Percentiles rank a stretch among this genome's conserved stretches.
These are phyloP conservation scores for Aspergillus clavatus DNA, from an alignment of 2,329 filamentous ascomycete genomes.

Conservation along the genomic window DNA sequence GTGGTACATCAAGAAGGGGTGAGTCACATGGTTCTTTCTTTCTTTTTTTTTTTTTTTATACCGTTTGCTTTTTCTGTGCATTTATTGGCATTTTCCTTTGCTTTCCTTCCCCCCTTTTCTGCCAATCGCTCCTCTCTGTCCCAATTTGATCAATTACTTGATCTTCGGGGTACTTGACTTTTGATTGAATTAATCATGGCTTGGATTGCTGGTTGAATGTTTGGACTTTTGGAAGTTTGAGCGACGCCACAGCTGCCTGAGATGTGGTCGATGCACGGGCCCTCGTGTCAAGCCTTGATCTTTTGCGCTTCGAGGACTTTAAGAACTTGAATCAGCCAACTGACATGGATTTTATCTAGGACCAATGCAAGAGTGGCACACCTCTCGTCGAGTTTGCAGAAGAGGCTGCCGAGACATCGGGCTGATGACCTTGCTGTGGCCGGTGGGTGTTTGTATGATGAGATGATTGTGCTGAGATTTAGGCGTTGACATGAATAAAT, in stretches of 20 bases:
- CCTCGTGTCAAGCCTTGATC: conserved; percentile 12
- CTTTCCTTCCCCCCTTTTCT: no score
- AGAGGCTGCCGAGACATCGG: conserved; percentile 14
- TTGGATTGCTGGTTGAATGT: no score
- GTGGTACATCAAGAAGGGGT: conserved; percentile 71
- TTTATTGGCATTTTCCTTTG: no score
- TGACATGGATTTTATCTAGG: conserved; percentile 46
- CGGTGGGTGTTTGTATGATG: neutral
- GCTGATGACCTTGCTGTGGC: neutral
- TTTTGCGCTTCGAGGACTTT: conserved; percentile 12
- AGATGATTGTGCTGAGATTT: neutral
- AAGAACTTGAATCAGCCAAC: conserved; percentile 8
- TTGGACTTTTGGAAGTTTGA: neutral
- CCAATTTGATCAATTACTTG: no score
- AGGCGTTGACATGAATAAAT: no score
- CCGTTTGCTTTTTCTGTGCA: no score
- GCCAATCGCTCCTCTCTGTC: no score
- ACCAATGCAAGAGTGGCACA: conserved; percentile 73
- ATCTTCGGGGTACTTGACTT: neutral
- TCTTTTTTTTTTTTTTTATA: neutral
- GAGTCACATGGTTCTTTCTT: conserved; percentile 35
- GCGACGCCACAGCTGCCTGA: neutral
- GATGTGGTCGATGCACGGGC: conserved; percentile 7
- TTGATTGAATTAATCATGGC: neutral
- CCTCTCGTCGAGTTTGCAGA: conserved; percentile 70